Evolutionary conservation across 163 green algal species (phyloP), one percentile per base, ranked within the genome.

Genomic region (Scenedesmus sp.): DNA sequence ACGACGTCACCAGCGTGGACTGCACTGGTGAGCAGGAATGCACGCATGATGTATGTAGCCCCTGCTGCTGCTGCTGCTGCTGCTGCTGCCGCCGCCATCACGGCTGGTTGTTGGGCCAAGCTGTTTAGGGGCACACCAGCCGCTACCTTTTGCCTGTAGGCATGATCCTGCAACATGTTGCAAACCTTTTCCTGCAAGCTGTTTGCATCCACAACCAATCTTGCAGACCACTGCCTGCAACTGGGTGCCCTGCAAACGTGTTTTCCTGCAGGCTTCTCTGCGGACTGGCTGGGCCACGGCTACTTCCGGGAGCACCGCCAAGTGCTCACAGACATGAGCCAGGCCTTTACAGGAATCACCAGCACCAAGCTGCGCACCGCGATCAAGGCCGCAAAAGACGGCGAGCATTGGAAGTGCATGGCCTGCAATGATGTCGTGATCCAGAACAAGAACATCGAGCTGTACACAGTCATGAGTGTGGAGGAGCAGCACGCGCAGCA

Each of bases 301-400:
- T 89, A 89, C 84, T 89, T 89, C 34, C 55, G 84, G 54, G 64
- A 79, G 16, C 60, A 89, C 59, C 84, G 84, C 4, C 84, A 89
- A 16, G 84, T 89, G 2, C 84, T 89, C 0, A 79, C 60, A 89
- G 84, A 89, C 59, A 89, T 89, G 26, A 89, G 56, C 20, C 81
- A 64, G 2, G 81, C 54, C 81, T 86, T 86, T 52, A 8, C 64
- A 16, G 81, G 81, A 54, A 56, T 16, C 13, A 86, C 81, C 3
- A 26, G 20, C 20, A 23, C 81, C 20, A 56, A 56, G 18, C 7
- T 34, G 52, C 56, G 81, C 2, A 86, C 54, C 3, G 57, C 81
- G 7, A 60, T 86, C 46, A 60, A 26, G 46, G 81, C 9, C 20
- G 57, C 52, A 23, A 86, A 86, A n/a, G 81, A 86, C 81, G 81